Conservation (phyloP, 176 grass and related monocot species). For the Oropetium thomaeum region DNA sequence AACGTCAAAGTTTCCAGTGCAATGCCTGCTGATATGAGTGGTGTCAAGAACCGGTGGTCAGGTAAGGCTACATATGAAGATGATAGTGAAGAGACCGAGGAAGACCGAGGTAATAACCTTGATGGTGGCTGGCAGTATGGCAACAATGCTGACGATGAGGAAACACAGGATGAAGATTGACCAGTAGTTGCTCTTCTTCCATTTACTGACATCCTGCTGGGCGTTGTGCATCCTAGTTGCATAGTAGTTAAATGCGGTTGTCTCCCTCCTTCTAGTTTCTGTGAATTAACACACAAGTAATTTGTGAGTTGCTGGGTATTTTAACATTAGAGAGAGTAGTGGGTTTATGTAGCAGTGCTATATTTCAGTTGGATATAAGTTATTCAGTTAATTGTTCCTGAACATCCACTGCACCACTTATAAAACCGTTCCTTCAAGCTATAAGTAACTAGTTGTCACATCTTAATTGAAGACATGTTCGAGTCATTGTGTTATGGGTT, state of each 20-base stretch:
- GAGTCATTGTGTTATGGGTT: too few species aligned
- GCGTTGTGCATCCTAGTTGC: slow-evolving; percentile 11
- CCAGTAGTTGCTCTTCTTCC: background rate
- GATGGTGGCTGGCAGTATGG: slow-evolving; percentile 55
- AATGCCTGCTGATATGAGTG: slow-evolving; percentile 2
- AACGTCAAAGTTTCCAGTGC: slow-evolving; percentile 33
- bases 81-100: slow-evolving; percentile 65
- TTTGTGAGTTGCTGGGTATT: background rate
- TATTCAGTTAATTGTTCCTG: too few species aligned
- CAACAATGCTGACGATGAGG: slow-evolving; percentile 65
- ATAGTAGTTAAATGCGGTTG: slow-evolving; percentile 26
- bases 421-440: too few species aligned
- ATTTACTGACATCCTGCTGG: slow-evolving; percentile 1
- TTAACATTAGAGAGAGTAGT: background rate
- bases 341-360: background rate
- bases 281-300: background rate
- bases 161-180: slow-evolving; percentile 82
- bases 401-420: too few species aligned
- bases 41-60: slow-evolving; percentile 43
- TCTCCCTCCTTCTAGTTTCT: background rate
- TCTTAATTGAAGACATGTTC: too few species aligned
- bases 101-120: slow-evolving; percentile 51
- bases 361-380: background rate
- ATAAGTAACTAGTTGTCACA: too few species aligned
- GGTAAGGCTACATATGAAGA: slow-evolving; percentile 59